Evolutionary conservation across 257 asterid species (phyloP).

Genomic region (Leptodermis oblonga): DNA sequence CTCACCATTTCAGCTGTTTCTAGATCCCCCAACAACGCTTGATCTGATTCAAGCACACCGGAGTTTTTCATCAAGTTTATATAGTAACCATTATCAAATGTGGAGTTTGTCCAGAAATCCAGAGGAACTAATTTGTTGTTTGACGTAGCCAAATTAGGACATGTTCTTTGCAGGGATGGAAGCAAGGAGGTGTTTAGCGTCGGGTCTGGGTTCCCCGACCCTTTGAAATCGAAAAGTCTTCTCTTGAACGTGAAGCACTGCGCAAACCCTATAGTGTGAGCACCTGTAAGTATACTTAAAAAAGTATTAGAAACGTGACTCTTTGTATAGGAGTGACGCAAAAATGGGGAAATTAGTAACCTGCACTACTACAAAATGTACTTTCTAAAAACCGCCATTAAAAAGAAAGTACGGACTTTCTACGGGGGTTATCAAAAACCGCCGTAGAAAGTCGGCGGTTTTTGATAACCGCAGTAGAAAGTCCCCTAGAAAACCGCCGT

Average conservation of each 20-base stretch:
- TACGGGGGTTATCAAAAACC: no score
- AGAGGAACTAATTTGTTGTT: conserved; percentile 44
- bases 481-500: no score
- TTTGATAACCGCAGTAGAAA: no score
- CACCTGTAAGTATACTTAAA: conserved; percentile 45
- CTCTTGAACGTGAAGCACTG: conserved; percentile 73
- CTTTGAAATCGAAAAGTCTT: conserved; percentile 59
- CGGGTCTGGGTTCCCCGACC: conserved; percentile 66
- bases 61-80: conserved; percentile 42
- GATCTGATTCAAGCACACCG: conserved; percentile 76
- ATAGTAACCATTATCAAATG: conserved; percentile 57
- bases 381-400: no score
- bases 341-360: no score
- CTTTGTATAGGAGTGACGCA: no score
- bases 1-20: conserved; percentile 54
- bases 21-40: conserved; percentile 48
- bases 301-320: no score
- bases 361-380: no score
- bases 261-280: conserved; percentile 78
- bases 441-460: no score
- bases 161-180: conserved; percentile 34
- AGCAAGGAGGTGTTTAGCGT: conserved; percentile 40
- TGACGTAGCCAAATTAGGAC: conserved; percentile 49
- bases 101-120: conserved; percentile 34
- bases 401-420: no score